Evolutionary conservation across 2,329 filamentous ascomycete species (phyloP).

Genomic region (Plenodomus tracheiphilus): DNA sequence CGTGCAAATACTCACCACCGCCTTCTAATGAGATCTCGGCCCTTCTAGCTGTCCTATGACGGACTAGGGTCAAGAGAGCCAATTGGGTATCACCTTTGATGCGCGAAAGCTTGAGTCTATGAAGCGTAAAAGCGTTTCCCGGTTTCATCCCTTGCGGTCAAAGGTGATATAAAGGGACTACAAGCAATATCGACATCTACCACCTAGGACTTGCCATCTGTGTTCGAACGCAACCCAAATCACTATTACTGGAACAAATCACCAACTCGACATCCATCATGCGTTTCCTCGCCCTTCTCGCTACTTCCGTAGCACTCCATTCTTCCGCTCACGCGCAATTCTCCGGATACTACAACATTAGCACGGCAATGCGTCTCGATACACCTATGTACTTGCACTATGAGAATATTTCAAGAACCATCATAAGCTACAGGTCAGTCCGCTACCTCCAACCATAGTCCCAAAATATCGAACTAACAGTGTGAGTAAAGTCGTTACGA

Average conservation of each 20-base stretch:
- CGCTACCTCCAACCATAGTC: not conserved
- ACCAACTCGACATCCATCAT: not conserved
- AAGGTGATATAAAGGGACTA: not conserved
- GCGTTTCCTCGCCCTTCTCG: not conserved
- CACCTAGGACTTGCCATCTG: not conserved
- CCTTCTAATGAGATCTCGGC: too few species aligned
- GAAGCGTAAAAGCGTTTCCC: not conserved
- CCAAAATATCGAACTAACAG: not conserved
- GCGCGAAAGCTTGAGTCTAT: not conserved
- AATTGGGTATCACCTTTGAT: not conserved
- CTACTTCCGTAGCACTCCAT: not conserved
- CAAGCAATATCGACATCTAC: too few species aligned
- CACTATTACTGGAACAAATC: too few species aligned
- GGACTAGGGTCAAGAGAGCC: not conserved
- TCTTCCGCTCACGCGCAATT: not conserved
- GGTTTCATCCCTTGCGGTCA: not conserved
- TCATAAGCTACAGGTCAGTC: not conserved
- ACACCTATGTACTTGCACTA: not conserved
- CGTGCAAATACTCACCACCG: too few species aligned
- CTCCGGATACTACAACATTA: not conserved
- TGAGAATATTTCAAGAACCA: not conserved
- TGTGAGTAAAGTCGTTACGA: not conserved
- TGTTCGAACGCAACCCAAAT: too few species aligned
- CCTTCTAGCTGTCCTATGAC: not conserved
- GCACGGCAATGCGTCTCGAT: not conserved